A percentile compares a stretch with the other conserved stretches of the same genome.
Conservation (phyloP, 768 basidiomycete genomes). For the Obba rivulosa region DNA sequence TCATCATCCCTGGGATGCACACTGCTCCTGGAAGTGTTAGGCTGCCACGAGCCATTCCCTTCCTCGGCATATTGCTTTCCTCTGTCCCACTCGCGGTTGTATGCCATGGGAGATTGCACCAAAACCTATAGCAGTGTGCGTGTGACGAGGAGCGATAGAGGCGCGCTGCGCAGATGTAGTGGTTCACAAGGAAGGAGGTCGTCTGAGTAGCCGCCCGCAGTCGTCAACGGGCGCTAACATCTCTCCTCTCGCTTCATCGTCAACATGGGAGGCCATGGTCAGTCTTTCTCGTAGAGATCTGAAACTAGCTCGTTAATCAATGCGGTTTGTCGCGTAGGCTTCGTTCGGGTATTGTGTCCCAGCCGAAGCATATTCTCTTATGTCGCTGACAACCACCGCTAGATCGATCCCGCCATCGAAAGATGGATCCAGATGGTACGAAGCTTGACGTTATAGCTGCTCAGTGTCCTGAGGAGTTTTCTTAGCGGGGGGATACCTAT, state of each 20-base stretch:
- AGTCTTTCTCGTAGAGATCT: constrained; percentile 13
- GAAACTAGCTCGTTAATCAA: no score
- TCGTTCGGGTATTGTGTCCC: no score
- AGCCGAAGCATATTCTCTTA: no score
- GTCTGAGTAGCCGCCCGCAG: not conserved
- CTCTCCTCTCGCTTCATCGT: constrained; percentile 20
- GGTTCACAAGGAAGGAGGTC: constrained; percentile 1
- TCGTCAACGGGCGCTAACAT: constrained; percentile 9
- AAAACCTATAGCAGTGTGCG: not conserved
- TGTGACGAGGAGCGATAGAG: constrained; percentile 9
- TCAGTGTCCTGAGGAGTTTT: not conserved
- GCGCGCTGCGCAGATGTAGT: constrained; percentile 18
- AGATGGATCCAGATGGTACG: constrained; percentile 56
- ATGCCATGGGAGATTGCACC: constrained; percentile 43
- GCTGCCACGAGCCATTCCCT: constrained; percentile 30
- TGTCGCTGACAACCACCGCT: not conserved
- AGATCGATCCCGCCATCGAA: constrained; percentile 49
- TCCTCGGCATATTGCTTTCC: constrained; percentile 48
- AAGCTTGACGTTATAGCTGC: not conserved
- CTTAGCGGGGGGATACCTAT: constrained; percentile 80
- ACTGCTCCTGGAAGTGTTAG: constrained; percentile 32
- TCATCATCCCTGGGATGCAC: constrained; percentile 64
- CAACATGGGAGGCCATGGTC: constrained; percentile 67
- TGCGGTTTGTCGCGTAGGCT: no score
- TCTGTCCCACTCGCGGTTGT: constrained; percentile 84